These are phyloP conservation scores for Allium cepa DNA, from an alignment of 106 monocot species.

Conservation along the genomic window DNA sequence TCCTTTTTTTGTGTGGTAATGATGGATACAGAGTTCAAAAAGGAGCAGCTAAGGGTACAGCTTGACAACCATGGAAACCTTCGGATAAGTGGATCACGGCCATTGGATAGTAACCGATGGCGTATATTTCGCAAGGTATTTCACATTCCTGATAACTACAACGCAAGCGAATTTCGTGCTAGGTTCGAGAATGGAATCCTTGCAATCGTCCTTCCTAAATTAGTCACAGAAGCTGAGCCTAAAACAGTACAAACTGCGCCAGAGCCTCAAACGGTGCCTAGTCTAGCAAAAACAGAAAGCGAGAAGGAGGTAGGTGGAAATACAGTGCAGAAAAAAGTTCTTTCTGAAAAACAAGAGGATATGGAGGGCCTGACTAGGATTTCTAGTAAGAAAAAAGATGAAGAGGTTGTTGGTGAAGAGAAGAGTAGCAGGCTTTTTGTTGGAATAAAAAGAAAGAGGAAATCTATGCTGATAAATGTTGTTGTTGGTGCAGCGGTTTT, in stretches of 20 bases:
- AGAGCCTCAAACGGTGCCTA: neutral
- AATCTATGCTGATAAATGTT: slow-evolving; percentile 4
- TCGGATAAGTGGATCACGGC: slow-evolving; percentile 11
- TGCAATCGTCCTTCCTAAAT: slow-evolving; percentile 3
- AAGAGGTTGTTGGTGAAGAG: neutral
- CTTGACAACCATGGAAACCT: slow-evolving; percentile 11
- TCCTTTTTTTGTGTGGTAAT: neutral
- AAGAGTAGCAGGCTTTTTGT: no score
- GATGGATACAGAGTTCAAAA: slow-evolving; percentile 9
- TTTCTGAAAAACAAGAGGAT: neutral
- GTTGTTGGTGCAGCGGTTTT: neutral
- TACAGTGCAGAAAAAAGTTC: no score
- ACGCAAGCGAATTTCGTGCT: slow-evolving; percentile 10
- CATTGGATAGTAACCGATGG: slow-evolving; percentile 1
- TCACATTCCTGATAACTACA: slow-evolving; percentile 9
- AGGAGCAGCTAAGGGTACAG: slow-evolving; percentile 21
- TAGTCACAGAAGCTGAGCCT: neutral
- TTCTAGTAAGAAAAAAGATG: neutral
- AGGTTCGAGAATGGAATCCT: slow-evolving; percentile 13
- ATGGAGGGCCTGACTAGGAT: neutral
- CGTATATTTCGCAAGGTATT: slow-evolving; percentile 18
- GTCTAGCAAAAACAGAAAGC: neutral
- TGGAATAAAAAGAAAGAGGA: neutral
- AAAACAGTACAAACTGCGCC: neutral
- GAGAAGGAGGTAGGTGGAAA: no score